Evolutionary conservation across 345 rosid genomes (phyloP).

Genomic region (Syzygium aqueum): DNA sequence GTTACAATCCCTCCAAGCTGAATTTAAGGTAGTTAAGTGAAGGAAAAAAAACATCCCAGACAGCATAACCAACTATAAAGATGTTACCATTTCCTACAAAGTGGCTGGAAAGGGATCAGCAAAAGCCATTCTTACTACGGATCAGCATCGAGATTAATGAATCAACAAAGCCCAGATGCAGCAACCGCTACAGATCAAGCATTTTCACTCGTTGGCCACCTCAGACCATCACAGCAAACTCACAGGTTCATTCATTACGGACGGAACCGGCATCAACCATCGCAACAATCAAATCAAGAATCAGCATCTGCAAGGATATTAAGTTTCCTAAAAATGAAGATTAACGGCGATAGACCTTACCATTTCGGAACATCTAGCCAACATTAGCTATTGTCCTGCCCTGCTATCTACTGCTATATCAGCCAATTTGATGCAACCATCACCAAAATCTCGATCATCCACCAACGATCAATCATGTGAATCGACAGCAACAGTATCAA

Average conservation of each 20-base stretch:
- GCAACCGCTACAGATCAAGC: conserved; percentile 4
- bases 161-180: not conserved
- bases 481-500: conserved; percentile 11
- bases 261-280: not conserved
- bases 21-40: not conserved
- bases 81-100: not conserved
- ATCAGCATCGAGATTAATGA: not conserved
- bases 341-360: conserved; percentile 4
- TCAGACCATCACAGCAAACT: not conserved
- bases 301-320: not conserved
- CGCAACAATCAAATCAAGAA: not conserved
- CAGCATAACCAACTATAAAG: not conserved
- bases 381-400: not conserved
- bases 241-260: not conserved
- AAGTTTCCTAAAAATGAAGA: not conserved
- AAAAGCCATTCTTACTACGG: not conserved
- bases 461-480: not conserved
- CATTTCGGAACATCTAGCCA: conserved; percentile 1
- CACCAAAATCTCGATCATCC: conserved; percentile 10
- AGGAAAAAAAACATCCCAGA: not conserved
- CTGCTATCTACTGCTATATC: conserved; percentile 6
- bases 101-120: not conserved
- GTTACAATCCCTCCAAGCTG: not conserved
- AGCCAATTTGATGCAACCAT: not conserved
- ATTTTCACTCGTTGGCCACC: not conserved